Evolutionary conservation across 306 rosid genomes (phyloP), one percentile per base, ranked within the genome.

Genomic region (Trifolium subterraneum): DNA sequence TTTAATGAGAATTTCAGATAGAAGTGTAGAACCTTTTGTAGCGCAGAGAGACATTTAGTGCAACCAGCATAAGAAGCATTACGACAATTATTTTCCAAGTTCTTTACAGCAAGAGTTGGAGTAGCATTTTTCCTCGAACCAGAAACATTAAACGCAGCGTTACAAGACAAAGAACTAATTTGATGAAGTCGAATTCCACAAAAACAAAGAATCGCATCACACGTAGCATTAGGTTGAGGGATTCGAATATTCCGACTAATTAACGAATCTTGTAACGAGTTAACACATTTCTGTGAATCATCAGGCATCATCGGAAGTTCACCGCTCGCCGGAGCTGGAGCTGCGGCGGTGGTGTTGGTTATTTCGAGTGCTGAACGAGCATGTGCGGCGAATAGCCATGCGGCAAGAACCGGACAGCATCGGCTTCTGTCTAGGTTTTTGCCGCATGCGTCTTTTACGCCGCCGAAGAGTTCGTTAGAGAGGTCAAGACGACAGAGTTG

Each of bases 311-410:
- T 94, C 3, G 99, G 99, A 0, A 83, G 85, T 42, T 94, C 97
- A 0, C 74, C 70, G 6, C 33, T 88, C 10, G 91, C 5, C 0
- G 92, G 89, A 0, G 88, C 72, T 0, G 95, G 85, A 0, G 88
- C 78, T 2, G 68, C 68, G 1, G 91, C 64, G 1, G 6, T 1
- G 16, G 51, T 1, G n/a, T n/a, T n/a, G 1, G 94, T 39, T 2
- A 91, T 16, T 15, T 91, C 72, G 0, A 94, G 90, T 0, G 99
- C 99, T 0, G 99, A 69, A 13, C 93, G 83, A 11, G 99, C 95
- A 73, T 94, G 99, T 0, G 99, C 97, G 0, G 99, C 99, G 78
- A 82, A 94, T 0, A 94, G 97, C 99, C 99, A 94, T 4, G 99
- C 99, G 1, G 97, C 99, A 0, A 94, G 83, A 2, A 94, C 99